Conservation (phyloP, 2,329 filamentous ascomycete species). For the Plenodomus lindquistii region DNA sequence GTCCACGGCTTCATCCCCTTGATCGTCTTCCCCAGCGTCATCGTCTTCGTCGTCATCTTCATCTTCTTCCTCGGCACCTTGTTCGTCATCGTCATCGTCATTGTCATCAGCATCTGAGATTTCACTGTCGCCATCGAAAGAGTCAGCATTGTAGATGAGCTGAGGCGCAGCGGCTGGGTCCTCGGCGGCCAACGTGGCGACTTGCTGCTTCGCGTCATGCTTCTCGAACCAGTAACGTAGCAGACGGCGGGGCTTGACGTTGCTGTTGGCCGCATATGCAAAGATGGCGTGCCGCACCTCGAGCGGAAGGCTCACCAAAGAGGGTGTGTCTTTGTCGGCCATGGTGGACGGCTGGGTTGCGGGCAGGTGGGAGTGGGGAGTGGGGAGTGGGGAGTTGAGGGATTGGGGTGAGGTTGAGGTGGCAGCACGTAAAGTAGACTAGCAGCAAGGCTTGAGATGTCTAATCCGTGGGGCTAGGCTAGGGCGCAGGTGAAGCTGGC, state of each 20-base stretch:
- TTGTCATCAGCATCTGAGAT: slow-evolving; percentile 12
- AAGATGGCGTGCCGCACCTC: slow-evolving; percentile 40
- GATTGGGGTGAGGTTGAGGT: background rate
- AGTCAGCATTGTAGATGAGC: slow-evolving; percentile 9
- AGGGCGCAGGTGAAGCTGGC: slow-evolving; percentile 3
- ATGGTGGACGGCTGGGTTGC: slow-evolving; percentile 1
- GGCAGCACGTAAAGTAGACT: background rate
- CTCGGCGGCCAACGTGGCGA: slow-evolving; percentile 11
- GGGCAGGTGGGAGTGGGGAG: background rate
- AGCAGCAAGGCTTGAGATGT: too few relatives aligned
- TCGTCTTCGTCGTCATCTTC: slow-evolving; percentile 6
- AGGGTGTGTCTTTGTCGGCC: slow-evolving; percentile 7
- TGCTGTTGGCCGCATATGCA: slow-evolving; percentile 18
- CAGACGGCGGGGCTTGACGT: slow-evolving; percentile 26
- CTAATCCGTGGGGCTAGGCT: too few relatives aligned
- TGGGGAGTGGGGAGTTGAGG: background rate
- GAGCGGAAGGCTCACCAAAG: slow-evolving; percentile 32
- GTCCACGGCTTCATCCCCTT: slow-evolving; percentile 6
- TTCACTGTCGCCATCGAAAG: slow-evolving; percentile 12
- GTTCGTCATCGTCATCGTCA: slow-evolving; percentile 10
- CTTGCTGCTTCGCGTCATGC: slow-evolving; percentile 26
- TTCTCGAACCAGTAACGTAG: slow-evolving; percentile 43
- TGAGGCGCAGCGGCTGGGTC: slow-evolving; percentile 15
- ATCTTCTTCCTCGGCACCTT: slow-evolving; percentile 8
- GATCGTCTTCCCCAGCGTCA: slow-evolving; percentile 6